A percentile compares a stretch with the other conserved stretches of the same genome.
phyloP scores from a whole-genome alignment of 2,329 filamentous ascomycete genomes.

The Penicillium brasilianum region DNA sequence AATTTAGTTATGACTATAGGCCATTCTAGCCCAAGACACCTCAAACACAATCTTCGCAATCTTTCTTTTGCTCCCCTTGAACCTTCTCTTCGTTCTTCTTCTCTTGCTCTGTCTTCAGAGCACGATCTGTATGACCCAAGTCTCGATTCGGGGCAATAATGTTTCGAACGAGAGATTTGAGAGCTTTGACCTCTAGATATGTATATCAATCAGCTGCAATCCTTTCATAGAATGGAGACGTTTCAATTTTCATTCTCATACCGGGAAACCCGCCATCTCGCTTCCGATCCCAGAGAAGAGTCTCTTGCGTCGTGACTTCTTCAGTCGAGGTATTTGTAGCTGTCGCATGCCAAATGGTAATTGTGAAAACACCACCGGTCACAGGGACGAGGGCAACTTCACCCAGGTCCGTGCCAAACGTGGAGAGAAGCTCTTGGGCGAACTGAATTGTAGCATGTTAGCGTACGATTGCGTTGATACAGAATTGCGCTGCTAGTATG shows the following conservation, averaged over 20 bases:
- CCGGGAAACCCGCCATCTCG: constrained; percentile 84
- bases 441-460: constrained; percentile 60
- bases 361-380: constrained; percentile 81
- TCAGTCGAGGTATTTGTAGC: constrained; percentile 18
- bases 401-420: constrained; percentile 80
- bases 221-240: not conserved
- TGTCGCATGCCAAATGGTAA: constrained; percentile 61
- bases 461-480: not conserved
- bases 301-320: constrained; percentile 48
- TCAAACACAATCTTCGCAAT: constrained; percentile 30
- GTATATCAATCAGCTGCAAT: not conserved
- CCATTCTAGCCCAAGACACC: not conserved
- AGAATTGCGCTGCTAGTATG: not conserved
- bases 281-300: constrained; percentile 85
- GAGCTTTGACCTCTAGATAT: constrained; percentile 75
- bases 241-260: constrained; percentile 35
- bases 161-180: constrained; percentile 84
- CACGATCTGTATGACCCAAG: constrained; percentile 79
- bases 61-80: constrained; percentile 14
- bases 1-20: too few species aligned
- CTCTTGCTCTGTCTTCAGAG: constrained; percentile 48
- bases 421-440: constrained; percentile 92
- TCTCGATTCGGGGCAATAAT: constrained; percentile 77
- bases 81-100: constrained; percentile 31
- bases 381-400: constrained; percentile 86